Percentiles rank a stretch among this genome's conserved stretches.
These are phyloP conservation scores for Penicillium polonicum DNA, from an alignment of 2,329 filamentous ascomycete species.

Conservation along the genomic window DNA sequence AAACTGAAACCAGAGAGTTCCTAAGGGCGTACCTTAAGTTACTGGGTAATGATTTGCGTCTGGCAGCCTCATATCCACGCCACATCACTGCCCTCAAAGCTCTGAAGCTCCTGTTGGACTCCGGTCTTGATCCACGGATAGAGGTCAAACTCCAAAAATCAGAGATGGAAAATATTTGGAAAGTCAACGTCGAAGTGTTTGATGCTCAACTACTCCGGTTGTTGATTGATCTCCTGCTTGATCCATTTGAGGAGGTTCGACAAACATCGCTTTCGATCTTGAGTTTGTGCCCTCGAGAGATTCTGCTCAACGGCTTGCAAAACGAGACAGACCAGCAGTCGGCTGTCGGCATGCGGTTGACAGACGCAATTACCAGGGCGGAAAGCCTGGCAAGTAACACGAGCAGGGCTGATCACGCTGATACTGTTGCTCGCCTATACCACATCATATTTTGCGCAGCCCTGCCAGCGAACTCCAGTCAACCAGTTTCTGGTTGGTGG, in stretches of 20 bases:
- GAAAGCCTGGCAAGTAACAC: conserved; percentile 53
- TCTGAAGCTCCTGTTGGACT: conserved; percentile 64
- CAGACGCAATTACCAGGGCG: conserved; percentile 34
- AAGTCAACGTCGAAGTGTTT: conserved; percentile 48
- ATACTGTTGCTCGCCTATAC: conserved; percentile 78
- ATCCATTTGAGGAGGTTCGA: conserved; percentile 91
- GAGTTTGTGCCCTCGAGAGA: conserved; percentile 35
- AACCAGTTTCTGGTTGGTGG: conserved; percentile 28
- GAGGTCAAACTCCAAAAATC: conserved; percentile 46
- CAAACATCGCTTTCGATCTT: conserved; percentile 52
- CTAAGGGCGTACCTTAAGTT: conserved; percentile 73
- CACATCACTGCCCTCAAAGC: conserved; percentile 79
- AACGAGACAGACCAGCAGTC: conserved; percentile 19
- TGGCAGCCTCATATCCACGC: conserved; percentile 84
- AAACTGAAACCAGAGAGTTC: conserved; percentile 55
- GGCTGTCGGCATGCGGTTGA: conserved; percentile 26
- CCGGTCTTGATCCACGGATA: conserved; percentile 61
- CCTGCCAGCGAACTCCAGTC: conserved; percentile 31
- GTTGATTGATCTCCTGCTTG: conserved; percentile 75
- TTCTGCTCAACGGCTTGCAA: conserved; percentile 23
- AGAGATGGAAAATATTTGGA: conserved; percentile 53
- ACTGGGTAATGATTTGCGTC: conserved; percentile 69
- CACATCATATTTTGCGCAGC: conserved; percentile 66
- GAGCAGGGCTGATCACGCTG: conserved; percentile 85
- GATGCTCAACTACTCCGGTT: conserved; percentile 47